Base-by-base conservation (phyloP, 1,139 yeast species). In the Debaryomyces fabryi region DNA sequence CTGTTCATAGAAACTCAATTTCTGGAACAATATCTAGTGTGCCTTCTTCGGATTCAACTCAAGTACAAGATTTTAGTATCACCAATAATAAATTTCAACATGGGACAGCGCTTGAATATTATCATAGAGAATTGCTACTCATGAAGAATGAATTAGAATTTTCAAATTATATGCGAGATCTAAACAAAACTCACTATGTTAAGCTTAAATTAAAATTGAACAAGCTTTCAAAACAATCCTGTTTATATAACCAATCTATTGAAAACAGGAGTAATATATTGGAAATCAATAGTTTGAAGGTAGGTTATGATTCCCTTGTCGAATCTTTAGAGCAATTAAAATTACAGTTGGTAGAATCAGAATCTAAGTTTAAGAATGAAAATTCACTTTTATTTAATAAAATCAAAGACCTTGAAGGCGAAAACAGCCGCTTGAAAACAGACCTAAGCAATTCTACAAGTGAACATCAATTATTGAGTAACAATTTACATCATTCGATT, bases 111-210 rank as follows among this genome's bases (percentile, higher is more conserved):
- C 45, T 76, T 12, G 74, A 74, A 39, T 81, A 72, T 54, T 83
- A 79, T 55, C 81, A 79, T 49, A 67, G 91, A 49, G 88, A 86
- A 54, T 66, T 85, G 27, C 62, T 85, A 45, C 68, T 86, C 36
- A 61, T 78, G 50, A 76, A 78, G 49, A 86, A 85, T 58, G 92
- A 86, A 59, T 68, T 84, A 41, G 87, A 84, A 45, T 85, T 86
- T 59, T 71, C 82, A 8, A 72, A 77, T 46, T 85, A 81, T 59
- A 64, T 83, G 62, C 81, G 79, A 50, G 74, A 77, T 49, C 71
- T 83, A 53, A 76, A 75, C 48, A 78, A 79, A 52, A 71, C 71
- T 46, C 74, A 79, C 40, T 74, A 79, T 46, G 63, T 76, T 23
- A 71, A 75, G 46, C 63, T 68, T 39, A 69, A 64, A 45, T 48